Evolutionary conservation across 2,329 filamentous ascomycete genomes (phyloP).

Genomic region (Aspergillus felis): DNA sequence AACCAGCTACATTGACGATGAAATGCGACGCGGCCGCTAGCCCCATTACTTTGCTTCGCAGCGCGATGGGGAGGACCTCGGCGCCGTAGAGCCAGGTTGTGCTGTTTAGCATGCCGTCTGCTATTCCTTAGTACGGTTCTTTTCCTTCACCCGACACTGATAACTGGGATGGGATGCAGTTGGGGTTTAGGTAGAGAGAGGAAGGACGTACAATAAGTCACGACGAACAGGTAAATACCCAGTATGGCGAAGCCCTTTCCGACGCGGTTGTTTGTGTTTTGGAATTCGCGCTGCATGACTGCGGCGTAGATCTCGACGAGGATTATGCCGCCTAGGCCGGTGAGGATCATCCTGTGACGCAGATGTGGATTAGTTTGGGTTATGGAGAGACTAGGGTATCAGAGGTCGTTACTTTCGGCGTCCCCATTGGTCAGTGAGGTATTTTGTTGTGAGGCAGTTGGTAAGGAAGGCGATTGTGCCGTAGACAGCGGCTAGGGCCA

Average conservation of each 20-base stretch:
- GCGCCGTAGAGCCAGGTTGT: slow-evolving; percentile 56
- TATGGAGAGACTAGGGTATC: neutral
- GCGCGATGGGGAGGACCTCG: slow-evolving; percentile 51
- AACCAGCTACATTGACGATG: slow-evolving; percentile 51
- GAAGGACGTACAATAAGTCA: slow-evolving; percentile 47
- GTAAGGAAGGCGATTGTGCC: slow-evolving; percentile 51
- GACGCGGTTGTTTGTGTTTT: slow-evolving; percentile 51
- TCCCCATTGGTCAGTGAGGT: slow-evolving; percentile 56
- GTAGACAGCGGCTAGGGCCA: slow-evolving; percentile 53
- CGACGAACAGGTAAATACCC: slow-evolving; percentile 57
- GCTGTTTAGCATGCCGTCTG: slow-evolving; percentile 51
- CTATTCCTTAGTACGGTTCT: slow-evolving; percentile 5
- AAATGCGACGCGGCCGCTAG: slow-evolving; percentile 52
- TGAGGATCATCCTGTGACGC: slow-evolving; percentile 49
- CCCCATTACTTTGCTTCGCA: slow-evolving; percentile 55
- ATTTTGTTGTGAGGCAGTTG: slow-evolving; percentile 51
- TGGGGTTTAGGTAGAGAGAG: neutral
- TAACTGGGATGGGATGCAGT: neutral
- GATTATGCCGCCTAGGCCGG: slow-evolving; percentile 50
- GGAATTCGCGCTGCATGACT: slow-evolving; percentile 56
- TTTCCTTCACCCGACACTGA: neutral
- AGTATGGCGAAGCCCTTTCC: slow-evolving; percentile 59
- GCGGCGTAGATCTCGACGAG: slow-evolving; percentile 58
- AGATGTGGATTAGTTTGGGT: neutral
- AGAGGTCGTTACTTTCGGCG: slow-evolving; percentile 45